These are phyloP conservation scores for Solanum hybrid DNA, from an alignment of 305 asterid species.

Conservation along the genomic window DNA sequence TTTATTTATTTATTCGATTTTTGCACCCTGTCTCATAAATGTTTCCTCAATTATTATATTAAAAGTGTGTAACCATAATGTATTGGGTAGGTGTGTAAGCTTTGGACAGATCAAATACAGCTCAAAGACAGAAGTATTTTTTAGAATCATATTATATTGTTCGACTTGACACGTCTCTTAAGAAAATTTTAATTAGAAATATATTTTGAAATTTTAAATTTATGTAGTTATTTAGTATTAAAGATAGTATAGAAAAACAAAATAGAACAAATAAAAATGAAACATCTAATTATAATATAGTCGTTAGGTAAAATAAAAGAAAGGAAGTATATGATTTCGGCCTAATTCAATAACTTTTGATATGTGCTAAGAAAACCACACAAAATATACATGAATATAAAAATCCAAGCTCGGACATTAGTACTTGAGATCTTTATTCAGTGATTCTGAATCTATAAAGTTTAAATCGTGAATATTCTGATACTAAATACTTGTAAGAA, in stretches of 20 bases:
- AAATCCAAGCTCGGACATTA: not conserved
- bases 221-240: not conserved
- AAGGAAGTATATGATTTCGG: not conserved
- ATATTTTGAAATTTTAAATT: not conserved
- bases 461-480: not conserved
- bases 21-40: not conserved
- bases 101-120: conserved; percentile 3
- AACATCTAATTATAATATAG: not conserved
- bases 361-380: not conserved
- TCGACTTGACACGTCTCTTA: not conserved
- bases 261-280: not conserved
- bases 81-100: not conserved
- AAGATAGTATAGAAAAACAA: not conserved
- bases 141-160: not conserved
- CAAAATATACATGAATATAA: not conserved
- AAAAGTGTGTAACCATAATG: not conserved
- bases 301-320: not conserved
- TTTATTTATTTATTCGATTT: not conserved
- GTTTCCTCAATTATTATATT: not conserved
- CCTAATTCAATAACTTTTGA: not conserved
- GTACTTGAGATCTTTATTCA: not conserved
- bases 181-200: not conserved
- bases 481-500: not conserved
- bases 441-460: not conserved
- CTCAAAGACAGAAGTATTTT: not conserved